Conservation (phyloP, 208 protist species). For the Leptomonas pyrrhocoris region DNA sequence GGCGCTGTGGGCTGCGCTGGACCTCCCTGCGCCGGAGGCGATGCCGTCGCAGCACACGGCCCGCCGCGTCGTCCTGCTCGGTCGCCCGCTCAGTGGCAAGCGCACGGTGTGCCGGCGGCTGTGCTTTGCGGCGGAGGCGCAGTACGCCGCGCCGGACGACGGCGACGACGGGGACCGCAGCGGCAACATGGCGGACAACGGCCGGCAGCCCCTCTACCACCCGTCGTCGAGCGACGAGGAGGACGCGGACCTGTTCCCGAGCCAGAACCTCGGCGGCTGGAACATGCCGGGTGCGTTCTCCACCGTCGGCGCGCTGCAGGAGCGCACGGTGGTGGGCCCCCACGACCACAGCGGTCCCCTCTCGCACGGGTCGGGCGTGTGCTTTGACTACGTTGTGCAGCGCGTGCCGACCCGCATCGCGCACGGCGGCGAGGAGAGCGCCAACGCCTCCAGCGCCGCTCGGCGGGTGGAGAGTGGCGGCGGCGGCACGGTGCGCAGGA, state of each 20-base stretch:
- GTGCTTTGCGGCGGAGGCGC: slow-evolving; percentile 60
- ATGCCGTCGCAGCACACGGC: slow-evolving; percentile 42
- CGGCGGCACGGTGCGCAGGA: slow-evolving; percentile 26
- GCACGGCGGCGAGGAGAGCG: background rate
- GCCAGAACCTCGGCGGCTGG: slow-evolving; percentile 4
- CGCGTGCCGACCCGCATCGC: slow-evolving; percentile 43
- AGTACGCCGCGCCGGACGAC: slow-evolving; percentile 26
- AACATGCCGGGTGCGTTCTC: slow-evolving; percentile 20
- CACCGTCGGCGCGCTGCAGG: slow-evolving; percentile 14
- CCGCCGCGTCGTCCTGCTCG: slow-evolving; percentile 71
- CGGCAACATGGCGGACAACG: slow-evolving; percentile 17
- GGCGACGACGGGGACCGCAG: slow-evolving; percentile 4
- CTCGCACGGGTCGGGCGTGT: slow-evolving; percentile 61
- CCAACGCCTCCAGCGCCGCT: background rate
- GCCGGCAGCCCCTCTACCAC: slow-evolving; percentile 33
- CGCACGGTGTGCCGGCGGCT: slow-evolving; percentile 70
- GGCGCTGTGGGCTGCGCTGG: slow-evolving; percentile 60
- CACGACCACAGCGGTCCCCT: slow-evolving; percentile 28
- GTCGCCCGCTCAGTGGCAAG: slow-evolving; percentile 74
- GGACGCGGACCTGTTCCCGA: slow-evolving; percentile 7
- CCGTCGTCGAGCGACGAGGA: slow-evolving; percentile 24
- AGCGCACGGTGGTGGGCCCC: slow-evolving; percentile 2
- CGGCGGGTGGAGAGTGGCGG: slow-evolving; percentile 1
- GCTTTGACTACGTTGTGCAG: slow-evolving; percentile 73
- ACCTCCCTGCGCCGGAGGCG: slow-evolving; percentile 46